Evolutionary conservation across 495 filamentous ascomycete species (phyloP).

Genomic region (Penicillium fimorum): DNA sequence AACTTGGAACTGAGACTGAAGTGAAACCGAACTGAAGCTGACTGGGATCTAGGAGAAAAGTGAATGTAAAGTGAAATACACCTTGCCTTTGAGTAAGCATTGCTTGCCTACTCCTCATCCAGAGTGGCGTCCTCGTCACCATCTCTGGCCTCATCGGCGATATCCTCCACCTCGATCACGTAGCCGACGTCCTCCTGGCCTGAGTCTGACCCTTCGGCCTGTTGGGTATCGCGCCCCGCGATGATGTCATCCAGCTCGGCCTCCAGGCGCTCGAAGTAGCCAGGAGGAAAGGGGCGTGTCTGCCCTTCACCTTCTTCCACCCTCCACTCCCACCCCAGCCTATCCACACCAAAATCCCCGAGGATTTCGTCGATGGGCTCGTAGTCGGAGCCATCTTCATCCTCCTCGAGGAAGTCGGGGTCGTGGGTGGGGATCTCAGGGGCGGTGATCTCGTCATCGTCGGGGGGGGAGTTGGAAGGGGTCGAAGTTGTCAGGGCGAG

Average conservation of each 20-base stretch:
- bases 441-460: no score
- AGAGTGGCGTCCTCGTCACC: neutral
- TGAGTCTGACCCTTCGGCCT: no score
- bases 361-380: no score
- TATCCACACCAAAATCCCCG: no score
- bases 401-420: neutral
- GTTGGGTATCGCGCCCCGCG: neutral
- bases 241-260: neutral
- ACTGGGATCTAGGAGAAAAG: neutral
- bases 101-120: neutral
- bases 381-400: no score
- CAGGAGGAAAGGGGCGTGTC: no score
- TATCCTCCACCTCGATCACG: neutral
- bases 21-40: neutral
- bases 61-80: neutral
- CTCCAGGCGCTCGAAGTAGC: neutral
- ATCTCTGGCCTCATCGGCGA: neutral
- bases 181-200: no score
- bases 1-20: neutral
- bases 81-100: neutral
- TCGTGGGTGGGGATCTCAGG: neutral
- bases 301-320: no score
- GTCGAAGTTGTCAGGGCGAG: neutral
- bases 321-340: no score
- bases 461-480: neutral